These are phyloP conservation scores for Phialophora tarda DNA, from an alignment of 2,329 filamentous ascomycete species.

Conservation along the genomic window DNA sequence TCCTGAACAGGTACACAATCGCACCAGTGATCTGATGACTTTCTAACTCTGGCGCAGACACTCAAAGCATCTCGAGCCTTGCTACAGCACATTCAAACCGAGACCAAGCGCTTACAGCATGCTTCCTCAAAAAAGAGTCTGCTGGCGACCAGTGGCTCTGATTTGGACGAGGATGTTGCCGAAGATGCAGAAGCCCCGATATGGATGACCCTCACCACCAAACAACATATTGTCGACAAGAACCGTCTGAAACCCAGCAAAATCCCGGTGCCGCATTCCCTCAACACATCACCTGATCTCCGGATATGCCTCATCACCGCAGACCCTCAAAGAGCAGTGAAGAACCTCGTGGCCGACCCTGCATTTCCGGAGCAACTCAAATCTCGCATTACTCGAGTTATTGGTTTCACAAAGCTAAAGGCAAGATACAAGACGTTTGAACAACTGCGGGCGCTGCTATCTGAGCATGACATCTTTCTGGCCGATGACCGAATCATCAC, in stretches of 20 bases:
- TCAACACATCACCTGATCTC: constrained; percentile 69
- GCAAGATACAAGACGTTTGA: constrained; percentile 90
- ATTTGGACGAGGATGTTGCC: constrained; percentile 53
- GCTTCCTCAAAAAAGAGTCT: constrained; percentile 60
- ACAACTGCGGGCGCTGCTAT: constrained; percentile 77
- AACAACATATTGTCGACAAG: constrained; percentile 73
- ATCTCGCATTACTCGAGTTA: constrained; percentile 73
- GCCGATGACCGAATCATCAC: constrained; percentile 84
- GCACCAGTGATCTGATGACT: background rate
- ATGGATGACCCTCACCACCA: constrained; percentile 68
- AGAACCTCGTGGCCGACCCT: constrained; percentile 79
- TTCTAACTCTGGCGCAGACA: constrained; percentile 50
- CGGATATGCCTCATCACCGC: constrained; percentile 87
- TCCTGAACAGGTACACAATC: constrained; percentile 50
- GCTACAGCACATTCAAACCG: constrained; percentile 61
- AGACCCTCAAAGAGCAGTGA: constrained; percentile 82
- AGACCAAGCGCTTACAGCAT: constrained; percentile 55
- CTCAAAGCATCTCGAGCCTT: constrained; percentile 65
- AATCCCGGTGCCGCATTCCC: constrained; percentile 76
- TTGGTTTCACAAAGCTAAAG: constrained; percentile 85
- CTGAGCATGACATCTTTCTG: constrained; percentile 91
- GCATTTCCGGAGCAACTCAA: constrained; percentile 71
- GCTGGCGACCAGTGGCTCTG: constrained; percentile 55
- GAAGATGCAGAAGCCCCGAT: constrained; percentile 60
- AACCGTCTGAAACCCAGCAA: constrained; percentile 82